Percentiles rank a stretch among this genome's conserved stretches.
phyloP scores from a whole-genome alignment of 2,329 filamentous ascomycete genomes.

The Rhytidhysteron rufulum region DNA sequence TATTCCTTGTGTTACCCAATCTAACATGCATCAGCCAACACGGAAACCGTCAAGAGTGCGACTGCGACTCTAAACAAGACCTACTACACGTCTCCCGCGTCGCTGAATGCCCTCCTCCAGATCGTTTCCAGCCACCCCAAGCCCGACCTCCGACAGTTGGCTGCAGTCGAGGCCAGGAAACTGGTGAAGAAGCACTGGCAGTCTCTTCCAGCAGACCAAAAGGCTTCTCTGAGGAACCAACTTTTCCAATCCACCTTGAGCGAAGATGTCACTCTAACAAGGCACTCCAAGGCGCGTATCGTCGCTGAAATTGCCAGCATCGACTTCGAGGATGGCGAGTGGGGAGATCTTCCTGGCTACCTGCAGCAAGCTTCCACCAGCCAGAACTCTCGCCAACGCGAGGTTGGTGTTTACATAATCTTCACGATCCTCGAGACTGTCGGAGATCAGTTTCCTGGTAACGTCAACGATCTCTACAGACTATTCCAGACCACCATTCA shows the following conservation, averaged over 20 bases:
- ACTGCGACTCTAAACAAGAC: constrained; percentile 88
- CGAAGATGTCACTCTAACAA: constrained; percentile 71
- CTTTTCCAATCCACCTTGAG: constrained; percentile 79
- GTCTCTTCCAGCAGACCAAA: constrained; percentile 68
- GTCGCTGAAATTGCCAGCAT: constrained; percentile 81
- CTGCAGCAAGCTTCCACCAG: constrained; percentile 77
- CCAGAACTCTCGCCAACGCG: constrained; percentile 71
- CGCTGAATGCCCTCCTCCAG: constrained; percentile 81
- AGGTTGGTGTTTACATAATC: constrained; percentile 89
- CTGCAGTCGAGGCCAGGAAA: constrained; percentile 83
- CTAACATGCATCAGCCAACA: constrained; percentile 63
- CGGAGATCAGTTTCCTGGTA: constrained; percentile 77
- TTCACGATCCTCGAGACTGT: constrained; percentile 88
- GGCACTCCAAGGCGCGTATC: constrained; percentile 83
- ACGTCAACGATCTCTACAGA: constrained; percentile 73
- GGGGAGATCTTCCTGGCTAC: constrained; percentile 74
- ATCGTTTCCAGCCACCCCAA: constrained; percentile 75
- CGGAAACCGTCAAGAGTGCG: constrained; percentile 69
- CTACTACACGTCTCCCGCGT: constrained; percentile 83
- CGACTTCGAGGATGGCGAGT: constrained; percentile 84
- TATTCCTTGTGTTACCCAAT: constrained; percentile 5
- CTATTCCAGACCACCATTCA: constrained; percentile 85
- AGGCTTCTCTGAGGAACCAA: constrained; percentile 74
- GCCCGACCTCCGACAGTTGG: constrained; percentile 75
- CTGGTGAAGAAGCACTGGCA: constrained; percentile 85